Conservation (phyloP, 2,329 filamentous ascomycete species). For the Pseudomassariella vexata region DNA sequence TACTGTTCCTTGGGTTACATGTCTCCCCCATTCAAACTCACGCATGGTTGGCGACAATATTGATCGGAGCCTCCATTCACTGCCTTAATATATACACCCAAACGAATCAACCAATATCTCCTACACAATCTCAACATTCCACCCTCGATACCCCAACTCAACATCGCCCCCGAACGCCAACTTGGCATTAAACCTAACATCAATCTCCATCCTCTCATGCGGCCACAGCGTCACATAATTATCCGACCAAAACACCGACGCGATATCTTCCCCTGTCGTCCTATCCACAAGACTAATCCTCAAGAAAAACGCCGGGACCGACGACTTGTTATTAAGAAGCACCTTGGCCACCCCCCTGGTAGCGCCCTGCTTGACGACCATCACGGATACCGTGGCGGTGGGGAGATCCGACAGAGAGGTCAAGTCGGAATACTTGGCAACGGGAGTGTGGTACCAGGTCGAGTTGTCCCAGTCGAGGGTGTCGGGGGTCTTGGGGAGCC, state of each 20-base stretch:
- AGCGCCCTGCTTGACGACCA: slow-evolving; percentile 3
- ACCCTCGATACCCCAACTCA: too few species aligned
- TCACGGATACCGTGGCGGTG: slow-evolving; percentile 16
- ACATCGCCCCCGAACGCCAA: too few species aligned
- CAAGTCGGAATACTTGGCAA: slow-evolving; percentile 43
- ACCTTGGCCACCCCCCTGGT: slow-evolving; percentile 21
- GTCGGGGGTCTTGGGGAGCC: slow-evolving; percentile 43
- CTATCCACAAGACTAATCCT: slow-evolving; percentile 44
- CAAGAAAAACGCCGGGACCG: slow-evolving; percentile 53
- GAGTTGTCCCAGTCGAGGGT: slow-evolving; percentile 49
- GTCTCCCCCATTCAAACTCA: too few species aligned
- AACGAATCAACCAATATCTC: too few species aligned
- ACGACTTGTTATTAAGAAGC: slow-evolving; percentile 43
- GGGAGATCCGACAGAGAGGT: slow-evolving; percentile 35
- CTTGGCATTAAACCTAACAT: slow-evolving; percentile 21
- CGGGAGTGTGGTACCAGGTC: slow-evolving; percentile 54
- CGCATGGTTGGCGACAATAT: too few species aligned
- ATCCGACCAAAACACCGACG: slow-evolving; percentile 52
- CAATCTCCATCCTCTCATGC: slow-evolving; percentile 39
- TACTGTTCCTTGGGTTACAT: too few species aligned
- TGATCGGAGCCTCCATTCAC: too few species aligned
- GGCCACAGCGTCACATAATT: slow-evolving; percentile 60
- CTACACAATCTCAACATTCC: too few species aligned
- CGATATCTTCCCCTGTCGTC: slow-evolving; percentile 34
- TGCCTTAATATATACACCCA: too few species aligned